These are phyloP conservation scores for Pycnococcus provasolii DNA, from an alignment of 139 green algal genomes.

Conservation along the genomic window DNA sequence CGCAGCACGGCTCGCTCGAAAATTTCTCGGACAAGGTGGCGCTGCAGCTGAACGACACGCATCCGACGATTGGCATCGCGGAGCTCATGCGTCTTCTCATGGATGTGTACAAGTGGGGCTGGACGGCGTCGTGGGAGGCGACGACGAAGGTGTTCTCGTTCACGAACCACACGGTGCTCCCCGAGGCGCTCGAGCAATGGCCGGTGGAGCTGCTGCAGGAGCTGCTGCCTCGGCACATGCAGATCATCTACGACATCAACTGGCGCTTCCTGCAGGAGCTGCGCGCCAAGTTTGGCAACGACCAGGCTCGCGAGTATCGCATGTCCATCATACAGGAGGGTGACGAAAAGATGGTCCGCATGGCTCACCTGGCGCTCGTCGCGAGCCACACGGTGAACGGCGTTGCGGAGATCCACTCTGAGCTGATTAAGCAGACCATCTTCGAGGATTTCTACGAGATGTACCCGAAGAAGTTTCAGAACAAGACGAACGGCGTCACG, in stretches of 20 bases:
- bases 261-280: slow-evolving; percentile 87
- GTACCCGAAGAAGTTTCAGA: slow-evolving; percentile 88
- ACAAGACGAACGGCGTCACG: slow-evolving; percentile 99
- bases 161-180: slow-evolving; percentile 99
- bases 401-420: slow-evolving; percentile 81
- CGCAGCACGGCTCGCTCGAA: slow-evolving; percentile 35
- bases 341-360: slow-evolving; percentile 39
- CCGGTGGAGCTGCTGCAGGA: slow-evolving; percentile 37
- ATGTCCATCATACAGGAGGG: slow-evolving; percentile 96
- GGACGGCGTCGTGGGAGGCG: slow-evolving; percentile 84
- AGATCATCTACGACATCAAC: slow-evolving; percentile 99
- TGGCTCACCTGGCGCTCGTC: slow-evolving; percentile 89
- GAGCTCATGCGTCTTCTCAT: slow-evolving; percentile 98
- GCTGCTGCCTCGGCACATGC: slow-evolving; percentile 84
- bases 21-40: slow-evolving; percentile 68
- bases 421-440: slow-evolving; percentile 84
- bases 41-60: slow-evolving; percentile 50
- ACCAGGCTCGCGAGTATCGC: slow-evolving; percentile 71
- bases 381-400: slow-evolving; percentile 82
- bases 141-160: slow-evolving; percentile 78
- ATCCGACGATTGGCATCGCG: slow-evolving; percentile 55
- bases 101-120: slow-evolving; percentile 85
- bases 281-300: slow-evolving; percentile 60
- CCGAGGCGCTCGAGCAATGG: slow-evolving; percentile 88
- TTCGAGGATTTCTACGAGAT: slow-evolving; percentile 82